Percentiles rank a stretch among this genome's conserved stretches.
Evolutionary conservation across 2,329 filamentous ascomycete genomes (phyloP).

Genomic region (Eutypella sp.): DNA sequence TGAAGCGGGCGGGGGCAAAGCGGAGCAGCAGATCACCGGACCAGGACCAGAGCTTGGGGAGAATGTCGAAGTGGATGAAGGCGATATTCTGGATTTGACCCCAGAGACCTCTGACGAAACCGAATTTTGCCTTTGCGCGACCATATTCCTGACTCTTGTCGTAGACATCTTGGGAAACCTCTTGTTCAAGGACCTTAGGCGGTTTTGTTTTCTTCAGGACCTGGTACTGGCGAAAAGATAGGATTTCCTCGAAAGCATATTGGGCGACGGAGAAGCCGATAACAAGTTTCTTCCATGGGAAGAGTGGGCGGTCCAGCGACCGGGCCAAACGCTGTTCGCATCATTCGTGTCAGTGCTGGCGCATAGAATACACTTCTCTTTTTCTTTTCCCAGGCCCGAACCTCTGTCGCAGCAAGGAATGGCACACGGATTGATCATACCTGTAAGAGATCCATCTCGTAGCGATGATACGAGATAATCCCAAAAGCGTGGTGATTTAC

Average conservation of each 20-base stretch:
- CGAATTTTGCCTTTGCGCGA: conserved; percentile 89
- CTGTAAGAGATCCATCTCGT: conserved; percentile 31
- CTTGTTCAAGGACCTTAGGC: conserved; percentile 80
- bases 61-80: conserved; percentile 85
- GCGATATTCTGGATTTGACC: conserved; percentile 82
- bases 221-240: conserved; percentile 85
- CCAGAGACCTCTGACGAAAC: conserved; percentile 75
- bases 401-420: no score
- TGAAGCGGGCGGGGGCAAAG: conserved; percentile 73
- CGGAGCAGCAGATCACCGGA: conserved; percentile 69
- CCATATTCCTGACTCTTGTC: conserved; percentile 96
- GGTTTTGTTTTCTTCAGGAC: conserved; percentile 74
- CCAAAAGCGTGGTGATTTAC: conserved; percentile 6
- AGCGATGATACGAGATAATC: conserved; percentile 4
- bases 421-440: no score
- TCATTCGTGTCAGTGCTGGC: conserved; percentile 9
- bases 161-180: conserved; percentile 84
- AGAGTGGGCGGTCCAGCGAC: conserved; percentile 83
- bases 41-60: conserved; percentile 84
- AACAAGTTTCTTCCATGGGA: conserved; percentile 97
- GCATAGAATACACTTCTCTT: no score
- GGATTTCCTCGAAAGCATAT: conserved; percentile 83
- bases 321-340: conserved; percentile 63
- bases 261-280: conserved; percentile 91
- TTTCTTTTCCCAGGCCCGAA: no score